Base-by-base conservation (phyloP, 1,284 basidiomycete genomes). In the Austroboletus novae-zelandiae region DNA sequence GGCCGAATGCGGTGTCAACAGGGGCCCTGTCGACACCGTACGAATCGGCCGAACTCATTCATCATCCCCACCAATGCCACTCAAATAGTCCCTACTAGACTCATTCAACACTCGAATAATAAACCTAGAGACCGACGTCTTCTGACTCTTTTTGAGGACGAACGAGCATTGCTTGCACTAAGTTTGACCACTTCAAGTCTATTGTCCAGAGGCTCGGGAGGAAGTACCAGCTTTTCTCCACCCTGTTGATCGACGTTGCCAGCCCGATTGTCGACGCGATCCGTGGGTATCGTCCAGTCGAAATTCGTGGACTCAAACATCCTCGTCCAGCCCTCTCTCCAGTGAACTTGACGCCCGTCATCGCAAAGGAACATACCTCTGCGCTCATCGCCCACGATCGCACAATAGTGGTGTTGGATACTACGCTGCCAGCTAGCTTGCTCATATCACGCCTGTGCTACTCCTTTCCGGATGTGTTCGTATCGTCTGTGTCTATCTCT, bases 261-360 rank as follows among this genome's bases (percentile, higher is more conserved):
- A 65, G 45, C 15, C 45, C 53, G 15, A 53, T 67, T 0, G 53
- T 62, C 30, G 59, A 62, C 35, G 57, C 56, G 15, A 57, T 65
- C 15, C 65, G 47, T 40, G 35, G 56, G 31, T 23, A 43, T 42
- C 23, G 51, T 65, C 18, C 57, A 57, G 14, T 57, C 57, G 14
- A 53, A 46, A 18, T 47, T 49, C 11, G 61, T 52, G 17, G 61
- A 70, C 17, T 64, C 75, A 43, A 66, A 74, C 9, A 74, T 78
- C 1, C 64, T 82, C n/a, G 68, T 80, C 20, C 20, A 23, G 20
- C 20, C 20, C 20, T 23, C 20, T 23, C 20, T 5, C 20, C 20
- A 23, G 20, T 81, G 49, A 67, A 75, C 47, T 60, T 76, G 61
- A 75, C 74, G 18, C 65, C 80, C 48, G 69, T 66, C 50, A 65